Evolutionary conservation across 2,329 filamentous ascomycete species (phyloP).

Genomic region (Sphaerulina musiva): DNA sequence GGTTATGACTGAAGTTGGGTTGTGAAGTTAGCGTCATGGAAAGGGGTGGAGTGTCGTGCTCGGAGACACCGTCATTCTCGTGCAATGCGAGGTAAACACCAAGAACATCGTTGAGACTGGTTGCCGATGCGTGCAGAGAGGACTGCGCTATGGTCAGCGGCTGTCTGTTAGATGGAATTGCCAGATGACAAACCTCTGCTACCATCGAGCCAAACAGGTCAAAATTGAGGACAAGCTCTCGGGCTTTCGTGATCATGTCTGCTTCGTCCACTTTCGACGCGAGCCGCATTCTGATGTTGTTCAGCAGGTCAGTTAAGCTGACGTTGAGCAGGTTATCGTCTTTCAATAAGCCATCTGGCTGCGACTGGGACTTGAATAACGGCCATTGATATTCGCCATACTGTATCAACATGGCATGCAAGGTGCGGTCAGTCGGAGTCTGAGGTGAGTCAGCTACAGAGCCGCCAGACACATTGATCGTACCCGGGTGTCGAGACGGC

Average conservation of each 20-base stretch:
- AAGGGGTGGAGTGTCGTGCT: slow-evolving; percentile 50
- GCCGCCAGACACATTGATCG: slow-evolving; percentile 11
- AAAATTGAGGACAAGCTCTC: slow-evolving; percentile 52
- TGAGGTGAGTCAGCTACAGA: slow-evolving; percentile 24
- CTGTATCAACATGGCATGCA: slow-evolving; percentile 48
- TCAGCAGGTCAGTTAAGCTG: slow-evolving; percentile 51
- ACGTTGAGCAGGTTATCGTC: slow-evolving; percentile 50
- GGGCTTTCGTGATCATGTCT: slow-evolving; percentile 50
- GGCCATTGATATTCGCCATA: slow-evolving; percentile 53
- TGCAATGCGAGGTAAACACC: slow-evolving; percentile 54
- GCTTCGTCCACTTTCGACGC: slow-evolving; percentile 48
- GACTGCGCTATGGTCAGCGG: slow-evolving; percentile 28
- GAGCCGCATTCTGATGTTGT: slow-evolving; percentile 40
- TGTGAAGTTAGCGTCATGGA: slow-evolving; percentile 49
- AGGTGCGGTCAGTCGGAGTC: slow-evolving; percentile 34
- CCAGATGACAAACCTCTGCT: slow-evolving; percentile 44
- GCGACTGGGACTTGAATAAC: slow-evolving; percentile 51
- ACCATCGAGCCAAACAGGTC: slow-evolving; percentile 51
- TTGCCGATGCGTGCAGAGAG: slow-evolving; percentile 43
- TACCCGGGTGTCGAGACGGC: slow-evolving; percentile 10
- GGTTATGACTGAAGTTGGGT: slow-evolving; percentile 48
- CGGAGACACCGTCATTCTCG: slow-evolving; percentile 50
- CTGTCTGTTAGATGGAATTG: not conserved
- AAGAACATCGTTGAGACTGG: slow-evolving; percentile 53
- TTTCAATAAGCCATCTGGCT: slow-evolving; percentile 51